phyloP scores from a whole-genome alignment of 139 green algal species.

The Picochlorum sp. region DNA sequence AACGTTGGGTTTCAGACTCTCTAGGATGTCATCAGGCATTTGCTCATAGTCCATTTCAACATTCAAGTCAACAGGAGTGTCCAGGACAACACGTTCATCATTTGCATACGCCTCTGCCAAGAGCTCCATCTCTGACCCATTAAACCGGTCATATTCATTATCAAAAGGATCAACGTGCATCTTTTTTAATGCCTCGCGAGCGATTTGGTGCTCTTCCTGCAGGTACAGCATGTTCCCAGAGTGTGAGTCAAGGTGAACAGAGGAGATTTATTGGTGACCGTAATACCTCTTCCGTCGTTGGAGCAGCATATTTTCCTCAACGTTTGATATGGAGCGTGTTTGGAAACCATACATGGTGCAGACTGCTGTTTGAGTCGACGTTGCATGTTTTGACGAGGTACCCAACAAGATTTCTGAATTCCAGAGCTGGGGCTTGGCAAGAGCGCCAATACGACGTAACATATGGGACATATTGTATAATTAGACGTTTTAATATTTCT shows the following conservation, averaged over 20 bases:
- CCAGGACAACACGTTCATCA: neutral
- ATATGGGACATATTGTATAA: neutral
- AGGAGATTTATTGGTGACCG: too few relatives aligned
- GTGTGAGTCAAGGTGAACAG: neutral
- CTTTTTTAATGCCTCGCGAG: neutral
- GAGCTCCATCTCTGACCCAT: constrained; percentile 3
- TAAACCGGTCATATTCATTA: constrained; percentile 7
- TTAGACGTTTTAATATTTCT: neutral
- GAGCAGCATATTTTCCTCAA: too few relatives aligned
- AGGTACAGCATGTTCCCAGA: neutral
- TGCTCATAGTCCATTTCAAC: constrained; percentile 7
- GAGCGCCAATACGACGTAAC: neutral
- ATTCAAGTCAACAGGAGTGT: constrained; percentile 2
- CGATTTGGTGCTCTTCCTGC: neutral
- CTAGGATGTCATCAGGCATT: too few relatives aligned
- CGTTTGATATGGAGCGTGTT: too few relatives aligned
- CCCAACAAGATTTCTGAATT: too few relatives aligned
- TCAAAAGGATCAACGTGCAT: constrained; percentile 1
- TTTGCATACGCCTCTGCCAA: neutral
- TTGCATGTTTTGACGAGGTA: too few relatives aligned
- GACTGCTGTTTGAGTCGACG: too few relatives aligned
- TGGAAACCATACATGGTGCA: too few relatives aligned
- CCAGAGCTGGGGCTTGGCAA: neutral
- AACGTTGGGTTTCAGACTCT: too few relatives aligned
- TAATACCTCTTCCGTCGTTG: neutral